phyloP scores from a whole-genome alignment of 2,329 filamentous ascomycete species.

The Elsinoe ampelina region DNA sequence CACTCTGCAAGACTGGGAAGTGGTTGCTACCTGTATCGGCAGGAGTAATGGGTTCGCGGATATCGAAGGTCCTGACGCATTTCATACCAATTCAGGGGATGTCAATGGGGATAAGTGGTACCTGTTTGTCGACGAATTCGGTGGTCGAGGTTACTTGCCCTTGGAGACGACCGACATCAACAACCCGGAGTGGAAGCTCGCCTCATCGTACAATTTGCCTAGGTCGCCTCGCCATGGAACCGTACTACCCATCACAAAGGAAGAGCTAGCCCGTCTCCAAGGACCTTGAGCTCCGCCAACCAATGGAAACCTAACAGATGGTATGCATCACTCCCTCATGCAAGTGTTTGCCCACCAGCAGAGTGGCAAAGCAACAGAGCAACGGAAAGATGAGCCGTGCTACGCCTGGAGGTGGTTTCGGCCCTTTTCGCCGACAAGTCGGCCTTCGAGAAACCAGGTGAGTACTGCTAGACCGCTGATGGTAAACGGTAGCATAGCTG shows the following conservation, averaged over 20 bases:
- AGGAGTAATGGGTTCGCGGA: slow-evolving; percentile 39
- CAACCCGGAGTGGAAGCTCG: slow-evolving; percentile 42
- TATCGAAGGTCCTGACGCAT: slow-evolving; percentile 45
- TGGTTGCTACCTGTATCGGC: slow-evolving; percentile 42
- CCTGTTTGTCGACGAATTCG: slow-evolving; percentile 48
- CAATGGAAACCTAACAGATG: not conserved
- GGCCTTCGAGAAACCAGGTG: too few species aligned
- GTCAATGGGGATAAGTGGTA: slow-evolving; percentile 46
- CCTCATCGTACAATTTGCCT: slow-evolving; percentile 39
- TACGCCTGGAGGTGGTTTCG: too few species aligned
- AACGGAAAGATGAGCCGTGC: too few species aligned
- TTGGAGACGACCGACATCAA: slow-evolving; percentile 43
- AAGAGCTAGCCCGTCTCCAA: slow-evolving; percentile 32
- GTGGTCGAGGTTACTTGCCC: slow-evolving; percentile 44
- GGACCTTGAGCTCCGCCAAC: not conserved
- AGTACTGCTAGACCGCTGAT: too few species aligned
- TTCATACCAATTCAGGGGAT: slow-evolving; percentile 43
- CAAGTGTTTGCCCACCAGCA: too few species aligned
- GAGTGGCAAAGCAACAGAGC: too few species aligned
- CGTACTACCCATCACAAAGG: slow-evolving; percentile 43
- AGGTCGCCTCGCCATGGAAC: slow-evolving; percentile 46
- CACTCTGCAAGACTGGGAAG: slow-evolving; percentile 36
- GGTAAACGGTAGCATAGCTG: too few species aligned
- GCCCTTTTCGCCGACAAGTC: too few species aligned
- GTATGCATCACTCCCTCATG: not conserved